Base-by-base conservation (phyloP, 306 rosid genomes). In the Fragaria nilgerrensis region DNA sequence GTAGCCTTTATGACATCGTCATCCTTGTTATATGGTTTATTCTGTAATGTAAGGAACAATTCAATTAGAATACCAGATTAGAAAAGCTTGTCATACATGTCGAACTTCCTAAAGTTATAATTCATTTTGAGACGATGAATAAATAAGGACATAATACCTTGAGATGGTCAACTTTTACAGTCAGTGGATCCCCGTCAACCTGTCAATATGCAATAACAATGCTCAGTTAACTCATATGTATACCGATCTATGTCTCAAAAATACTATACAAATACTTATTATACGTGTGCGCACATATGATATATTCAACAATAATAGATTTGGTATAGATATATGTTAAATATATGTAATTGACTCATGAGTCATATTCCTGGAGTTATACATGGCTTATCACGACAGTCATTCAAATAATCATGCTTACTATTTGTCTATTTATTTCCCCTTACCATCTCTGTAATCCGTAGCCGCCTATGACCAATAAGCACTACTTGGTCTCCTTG, bases 151-250 rank as follows among this genome's bases (percentile, higher is more conserved):
- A 68, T 10, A 87, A 29, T 86, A 79, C 99, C 98, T 96, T 96
- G 83, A 93, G 97, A 88, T 96, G 99, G 85, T 96, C 99, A 67
- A 96, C 99, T 89, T 96, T 91, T 65, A 96, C 99, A n/a, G 99
- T 92, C 68, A 96, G 92, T 1, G 98, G 99, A 27, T 92, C 94
- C 90, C 92, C 97, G 15, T 86, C 89, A 67, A 85, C 97, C 99
- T 96, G 89, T 48, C 72, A 66, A 88, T 44, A 81, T 78, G 75
- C 75, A 62, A 70, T 58, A 47, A 39, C 14, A 36, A 27, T 34
- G 0, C 41, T 80, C 65, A 80, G 20, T 49, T 16, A 25, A 29
- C 45, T 58, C 16, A 73, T 11, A 44, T 10, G 74, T 74, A 77
- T 61, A 74, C n/a, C 70, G 16, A 59, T 29, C 17, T 72, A 34